phyloP scores from a whole-genome alignment of 805 yeast species.

The Wickerhamia fluorescens region DNA sequence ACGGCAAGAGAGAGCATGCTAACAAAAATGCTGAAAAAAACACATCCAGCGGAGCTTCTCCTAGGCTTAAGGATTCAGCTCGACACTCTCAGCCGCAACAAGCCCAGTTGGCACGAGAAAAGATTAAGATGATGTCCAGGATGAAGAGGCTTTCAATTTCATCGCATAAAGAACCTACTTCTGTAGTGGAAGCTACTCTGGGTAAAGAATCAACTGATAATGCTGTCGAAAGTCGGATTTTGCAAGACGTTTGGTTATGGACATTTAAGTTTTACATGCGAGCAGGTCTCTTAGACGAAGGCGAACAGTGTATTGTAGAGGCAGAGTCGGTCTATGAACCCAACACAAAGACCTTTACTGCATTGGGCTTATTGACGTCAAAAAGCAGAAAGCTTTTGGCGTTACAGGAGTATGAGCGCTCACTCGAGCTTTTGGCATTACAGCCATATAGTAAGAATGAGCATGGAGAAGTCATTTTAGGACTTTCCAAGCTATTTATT shows the following conservation, averaged over 20 bases:
- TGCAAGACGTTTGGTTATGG: conserved; percentile 72
- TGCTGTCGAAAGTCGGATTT: too few relatives aligned
- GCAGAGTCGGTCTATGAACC: conserved; percentile 48
- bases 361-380: conserved; percentile 41
- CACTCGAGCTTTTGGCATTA: conserved; percentile 37
- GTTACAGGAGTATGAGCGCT: conserved; percentile 57
- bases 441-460: conserved; percentile 20
- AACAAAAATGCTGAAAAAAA: background rate
- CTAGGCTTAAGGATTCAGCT: too few relatives aligned
- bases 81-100: background rate
- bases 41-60: too few relatives aligned
- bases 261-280: conserved; percentile 57
- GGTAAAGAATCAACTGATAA: conserved; percentile 29
- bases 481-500: conserved; percentile 45
- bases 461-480: conserved; percentile 48
- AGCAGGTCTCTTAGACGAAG: conserved; percentile 48
- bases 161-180: background rate
- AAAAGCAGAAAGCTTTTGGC: conserved; percentile 42
- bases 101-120: background rate
- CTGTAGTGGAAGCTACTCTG: background rate
- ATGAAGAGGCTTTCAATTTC: too few relatives aligned
- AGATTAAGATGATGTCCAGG: background rate
- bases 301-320: conserved; percentile 67
- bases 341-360: conserved; percentile 42
- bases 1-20: conserved; percentile 5